Conservation (phyloP, 305 asterid species). For the Plantago lanceolata region DNA sequence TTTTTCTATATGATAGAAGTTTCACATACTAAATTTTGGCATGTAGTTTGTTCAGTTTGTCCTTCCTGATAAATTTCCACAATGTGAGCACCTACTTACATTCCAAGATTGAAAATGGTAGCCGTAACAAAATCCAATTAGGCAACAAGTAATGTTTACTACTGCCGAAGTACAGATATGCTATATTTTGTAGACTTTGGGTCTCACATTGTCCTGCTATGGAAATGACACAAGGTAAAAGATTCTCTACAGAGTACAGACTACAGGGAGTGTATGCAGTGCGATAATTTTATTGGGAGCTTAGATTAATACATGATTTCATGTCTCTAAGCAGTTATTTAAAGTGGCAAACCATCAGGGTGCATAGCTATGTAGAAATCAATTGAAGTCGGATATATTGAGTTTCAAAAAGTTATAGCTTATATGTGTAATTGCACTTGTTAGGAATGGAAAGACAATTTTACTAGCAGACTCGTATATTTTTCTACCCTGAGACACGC, state of each 20-base stretch:
- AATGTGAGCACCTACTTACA: background rate
- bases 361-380: background rate
- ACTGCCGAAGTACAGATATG: background rate
- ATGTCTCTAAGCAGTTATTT: background rate
- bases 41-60: background rate
- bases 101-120: background rate
- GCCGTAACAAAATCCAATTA: background rate
- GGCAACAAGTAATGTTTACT: background rate
- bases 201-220: background rate
- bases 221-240: background rate
- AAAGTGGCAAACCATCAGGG: background rate
- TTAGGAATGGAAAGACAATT: background rate
- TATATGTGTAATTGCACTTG: background rate
- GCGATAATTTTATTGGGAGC: background rate
- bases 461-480: background rate
- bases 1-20: background rate
- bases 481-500: background rate
- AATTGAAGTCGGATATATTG: background rate
- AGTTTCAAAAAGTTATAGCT: background rate
- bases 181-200: background rate
- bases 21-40: background rate
- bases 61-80: background rate
- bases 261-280: background rate
- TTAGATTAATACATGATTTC: background rate
- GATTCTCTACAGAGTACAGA: background rate